Conservation (phyloP, 257 asterid genomes). For the Solanum medicagineum region DNA sequence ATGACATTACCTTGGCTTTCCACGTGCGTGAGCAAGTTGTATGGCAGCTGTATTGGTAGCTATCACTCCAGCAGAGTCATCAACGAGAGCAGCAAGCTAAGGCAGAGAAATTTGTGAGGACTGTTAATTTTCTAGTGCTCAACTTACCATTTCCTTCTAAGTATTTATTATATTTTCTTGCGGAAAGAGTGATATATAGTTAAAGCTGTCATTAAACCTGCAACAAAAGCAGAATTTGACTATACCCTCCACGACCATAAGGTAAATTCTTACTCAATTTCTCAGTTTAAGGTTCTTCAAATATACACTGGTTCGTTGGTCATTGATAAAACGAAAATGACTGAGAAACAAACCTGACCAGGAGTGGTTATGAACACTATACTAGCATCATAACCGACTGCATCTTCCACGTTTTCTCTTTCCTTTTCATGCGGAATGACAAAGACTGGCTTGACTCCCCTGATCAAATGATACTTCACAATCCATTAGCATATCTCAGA, state of each 20-base stretch:
- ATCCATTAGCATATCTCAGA: background rate
- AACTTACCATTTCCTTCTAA: background rate
- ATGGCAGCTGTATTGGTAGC: slow-evolving; percentile 76
- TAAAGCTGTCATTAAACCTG: background rate
- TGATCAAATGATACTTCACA: slow-evolving; percentile 11
- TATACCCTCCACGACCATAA: background rate
- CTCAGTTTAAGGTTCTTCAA: background rate
- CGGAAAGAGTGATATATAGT: background rate
- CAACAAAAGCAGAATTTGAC: background rate
- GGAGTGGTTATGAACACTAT: slow-evolving; percentile 84
- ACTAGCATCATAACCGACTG: slow-evolving; percentile 59
- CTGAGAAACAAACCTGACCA: slow-evolving; percentile 48
- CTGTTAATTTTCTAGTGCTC: background rate
- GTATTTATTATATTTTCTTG: background rate
- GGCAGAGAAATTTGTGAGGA: background rate
- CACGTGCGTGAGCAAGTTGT: slow-evolving; percentile 69
- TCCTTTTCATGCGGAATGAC: slow-evolving; percentile 86
- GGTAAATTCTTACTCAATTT: background rate
- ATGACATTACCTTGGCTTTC: slow-evolving; percentile 61
- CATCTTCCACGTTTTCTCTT: slow-evolving; percentile 57
- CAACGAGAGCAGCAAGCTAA: slow-evolving; percentile 75
- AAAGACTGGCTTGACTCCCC: slow-evolving; percentile 62
- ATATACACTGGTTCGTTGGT: background rate
- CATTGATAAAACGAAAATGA: background rate
- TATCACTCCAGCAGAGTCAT: slow-evolving; percentile 80